Conservation (phyloP, 164 flowering plant genomes). For the Vitis amurensis region DNA sequence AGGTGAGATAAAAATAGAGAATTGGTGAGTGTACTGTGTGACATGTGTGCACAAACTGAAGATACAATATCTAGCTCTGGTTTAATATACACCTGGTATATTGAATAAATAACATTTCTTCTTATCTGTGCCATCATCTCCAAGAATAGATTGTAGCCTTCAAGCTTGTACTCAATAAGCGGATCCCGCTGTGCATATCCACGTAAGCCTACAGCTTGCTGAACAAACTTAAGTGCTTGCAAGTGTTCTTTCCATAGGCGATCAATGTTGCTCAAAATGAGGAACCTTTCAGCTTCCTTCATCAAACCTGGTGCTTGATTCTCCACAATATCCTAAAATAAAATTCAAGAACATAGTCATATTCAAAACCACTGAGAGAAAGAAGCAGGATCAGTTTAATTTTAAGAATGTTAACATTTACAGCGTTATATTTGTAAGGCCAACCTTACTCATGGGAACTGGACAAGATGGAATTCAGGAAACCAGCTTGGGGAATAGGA, state of each 20-base stretch:
- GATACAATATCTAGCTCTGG: background rate
- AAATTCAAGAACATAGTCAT: background rate
- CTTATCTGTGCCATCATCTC: constrained; percentile 99
- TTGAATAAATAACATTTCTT: constrained; percentile 93
- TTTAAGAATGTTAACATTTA: background rate
- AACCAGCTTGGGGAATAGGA: background rate
- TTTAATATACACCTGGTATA: constrained; percentile 73
- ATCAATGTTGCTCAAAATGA: constrained; percentile 88
- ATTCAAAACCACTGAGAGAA: background rate
- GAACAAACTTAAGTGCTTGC: constrained; percentile 95
- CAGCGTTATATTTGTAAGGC: background rate
- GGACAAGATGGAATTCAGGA: background rate
- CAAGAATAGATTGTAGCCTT: constrained; percentile 93
- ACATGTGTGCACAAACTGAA: too few relatives aligned
- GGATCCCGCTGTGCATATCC: constrained; percentile 99
- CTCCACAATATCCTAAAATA: constrained; percentile 77
- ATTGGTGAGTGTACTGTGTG: too few relatives aligned
- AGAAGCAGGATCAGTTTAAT: background rate
- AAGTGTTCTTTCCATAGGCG: constrained; percentile 98
- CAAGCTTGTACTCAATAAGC: constrained; percentile 96
- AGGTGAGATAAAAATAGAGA: background rate
- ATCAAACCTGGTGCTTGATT: constrained; percentile 87
- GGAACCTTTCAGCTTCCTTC: constrained; percentile 96
- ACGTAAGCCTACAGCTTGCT: constrained; percentile 97
- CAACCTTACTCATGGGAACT: background rate